Base-by-base conservation (phyloP, 768 basidiomycete species). In the Serendipita sp. region DNA sequence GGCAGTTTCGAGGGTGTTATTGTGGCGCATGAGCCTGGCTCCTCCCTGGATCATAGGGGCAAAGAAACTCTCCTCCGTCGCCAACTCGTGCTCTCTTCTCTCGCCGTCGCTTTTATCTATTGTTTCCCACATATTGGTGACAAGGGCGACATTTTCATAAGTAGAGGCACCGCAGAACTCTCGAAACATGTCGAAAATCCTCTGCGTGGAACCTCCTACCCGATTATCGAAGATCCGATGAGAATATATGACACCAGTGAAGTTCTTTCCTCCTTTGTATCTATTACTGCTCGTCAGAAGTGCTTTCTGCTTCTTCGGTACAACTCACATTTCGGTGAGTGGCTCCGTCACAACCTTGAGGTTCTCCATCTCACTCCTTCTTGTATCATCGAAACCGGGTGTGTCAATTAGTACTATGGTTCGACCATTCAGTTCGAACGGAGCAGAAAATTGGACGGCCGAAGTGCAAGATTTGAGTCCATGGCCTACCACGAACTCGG, bases 381-480 rank as follows among this genome's bases (percentile, higher is more conserved):
- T 36, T 10, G 70, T 66, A 63, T 71, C 69, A 60, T 71, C 70
- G 44, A 71, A 71, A 0, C 70, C 70, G 1, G 70, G 70, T 1
- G 68, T 71, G 47, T 71, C 70, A 32, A 71, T 65, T 1, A 71
- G 60, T 5, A 56, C 66, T 32, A 70, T 46, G n/a, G 23, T 63
- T 30, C 64, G 46, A 11, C 65, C 71, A 44, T 68, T 63, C 45
- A 70, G 52, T 18, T 63, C 44, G 65, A 68, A 68, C 16, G 64
- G 65, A 1, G 47, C 11, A 1, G 65, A 51, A 15, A 67, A 41
- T 64, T 68, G 48, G 28, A 71, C 65, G 23, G 66, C 62, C 11
- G 54, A 60, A 2, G 71, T 70, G 38, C 70, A 69, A 3, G 71
- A 70, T 35, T 66, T 60, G n/a, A 69, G 65, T 13, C 65, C 65